Evolutionary conservation across 768 basidiomycete genomes (phyloP).

Genomic region (Mycena rosella): DNA sequence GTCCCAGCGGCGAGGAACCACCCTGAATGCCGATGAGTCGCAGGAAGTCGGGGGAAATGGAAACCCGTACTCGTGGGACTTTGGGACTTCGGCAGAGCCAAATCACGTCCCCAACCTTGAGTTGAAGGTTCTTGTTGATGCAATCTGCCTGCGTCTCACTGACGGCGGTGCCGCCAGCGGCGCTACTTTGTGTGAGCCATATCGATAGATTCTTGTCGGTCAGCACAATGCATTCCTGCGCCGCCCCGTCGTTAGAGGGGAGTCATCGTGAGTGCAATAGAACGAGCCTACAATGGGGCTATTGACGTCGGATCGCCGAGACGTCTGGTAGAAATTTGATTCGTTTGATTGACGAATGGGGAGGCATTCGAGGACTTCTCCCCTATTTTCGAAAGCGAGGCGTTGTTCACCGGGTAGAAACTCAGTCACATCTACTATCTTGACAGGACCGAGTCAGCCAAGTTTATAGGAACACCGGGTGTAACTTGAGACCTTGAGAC

Average conservation of each 20-base stretch:
- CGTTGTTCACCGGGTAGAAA: slow-evolving; percentile 50
- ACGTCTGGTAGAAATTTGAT: slow-evolving; percentile 56
- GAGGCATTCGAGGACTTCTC: slow-evolving; percentile 60
- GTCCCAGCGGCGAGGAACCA: slow-evolving; percentile 87
- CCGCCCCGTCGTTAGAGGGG: slow-evolving; percentile 37
- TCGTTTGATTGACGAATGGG: slow-evolving; percentile 57
- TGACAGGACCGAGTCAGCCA: slow-evolving; percentile 28
- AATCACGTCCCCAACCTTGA: slow-evolving; percentile 66
- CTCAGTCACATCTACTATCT: slow-evolving; percentile 62
- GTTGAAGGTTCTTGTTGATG: slow-evolving; percentile 57
- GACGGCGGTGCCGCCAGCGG: slow-evolving; percentile 42
- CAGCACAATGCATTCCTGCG: slow-evolving; percentile 64
- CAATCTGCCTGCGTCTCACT: slow-evolving; percentile 42
- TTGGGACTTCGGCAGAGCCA: slow-evolving; percentile 68
- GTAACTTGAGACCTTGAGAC: slow-evolving; percentile 73
- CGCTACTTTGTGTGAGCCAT: slow-evolving; percentile 60
- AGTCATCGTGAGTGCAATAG: slow-evolving; percentile 16
- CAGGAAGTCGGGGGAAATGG: slow-evolving; percentile 17
- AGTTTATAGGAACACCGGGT: background rate
- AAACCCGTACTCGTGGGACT: slow-evolving; percentile 62
- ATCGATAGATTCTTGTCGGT: slow-evolving; percentile 58
- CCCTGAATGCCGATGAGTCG: slow-evolving; percentile 66
- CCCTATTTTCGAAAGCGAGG: slow-evolving; percentile 43
- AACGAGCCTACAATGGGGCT: slow-evolving; percentile 48
- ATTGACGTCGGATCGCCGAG: slow-evolving; percentile 49